Evolutionary conservation across 2,329 filamentous ascomycete species (phyloP).

Genomic region (Colletotrichum tropicicola): DNA sequence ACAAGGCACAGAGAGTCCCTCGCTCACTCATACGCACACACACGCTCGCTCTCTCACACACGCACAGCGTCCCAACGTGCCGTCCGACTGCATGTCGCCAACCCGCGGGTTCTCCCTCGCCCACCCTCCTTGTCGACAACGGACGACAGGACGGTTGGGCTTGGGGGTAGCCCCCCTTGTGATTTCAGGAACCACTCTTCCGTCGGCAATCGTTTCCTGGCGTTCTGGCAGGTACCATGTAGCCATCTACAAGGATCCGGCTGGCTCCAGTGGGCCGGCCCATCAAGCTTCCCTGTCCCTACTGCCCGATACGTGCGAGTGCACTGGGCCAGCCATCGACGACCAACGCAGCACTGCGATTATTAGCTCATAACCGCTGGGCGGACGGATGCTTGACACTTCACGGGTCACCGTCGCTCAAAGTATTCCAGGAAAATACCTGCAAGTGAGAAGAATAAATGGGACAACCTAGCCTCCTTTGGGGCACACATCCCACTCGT

Average conservation of each 20-base stretch:
- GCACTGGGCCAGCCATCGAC: constrained; percentile 11
- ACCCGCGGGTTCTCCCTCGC: constrained; percentile 10
- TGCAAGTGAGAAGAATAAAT: not conserved
- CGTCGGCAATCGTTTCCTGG: constrained; percentile 25
- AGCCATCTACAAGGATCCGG: constrained; percentile 13
- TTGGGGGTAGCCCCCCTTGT: not conserved
- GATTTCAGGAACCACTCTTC: constrained; percentile 25
- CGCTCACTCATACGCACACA: not conserved
- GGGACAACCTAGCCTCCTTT: not conserved
- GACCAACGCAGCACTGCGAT: constrained; percentile 8
- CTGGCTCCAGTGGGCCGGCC: constrained; percentile 22
- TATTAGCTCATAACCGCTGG: constrained; percentile 17
- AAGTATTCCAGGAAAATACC: not conserved
- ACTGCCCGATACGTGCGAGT: constrained; percentile 9
- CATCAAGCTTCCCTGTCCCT: constrained; percentile 18
- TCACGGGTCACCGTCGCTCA: not conserved
- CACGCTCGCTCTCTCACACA: not conserved
- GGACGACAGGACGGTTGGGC: constrained; percentile 18
- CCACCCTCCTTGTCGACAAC: constrained; percentile 16
- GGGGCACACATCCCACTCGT: not conserved
- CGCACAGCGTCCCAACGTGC: not conserved
- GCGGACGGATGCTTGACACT: not conserved
- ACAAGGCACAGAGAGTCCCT: not conserved
- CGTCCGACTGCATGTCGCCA: constrained; percentile 1
- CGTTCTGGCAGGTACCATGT: constrained; percentile 7